Evolutionary conservation across 305 asterid genomes (phyloP).

Genomic region (Fraxinus paxiana): DNA sequence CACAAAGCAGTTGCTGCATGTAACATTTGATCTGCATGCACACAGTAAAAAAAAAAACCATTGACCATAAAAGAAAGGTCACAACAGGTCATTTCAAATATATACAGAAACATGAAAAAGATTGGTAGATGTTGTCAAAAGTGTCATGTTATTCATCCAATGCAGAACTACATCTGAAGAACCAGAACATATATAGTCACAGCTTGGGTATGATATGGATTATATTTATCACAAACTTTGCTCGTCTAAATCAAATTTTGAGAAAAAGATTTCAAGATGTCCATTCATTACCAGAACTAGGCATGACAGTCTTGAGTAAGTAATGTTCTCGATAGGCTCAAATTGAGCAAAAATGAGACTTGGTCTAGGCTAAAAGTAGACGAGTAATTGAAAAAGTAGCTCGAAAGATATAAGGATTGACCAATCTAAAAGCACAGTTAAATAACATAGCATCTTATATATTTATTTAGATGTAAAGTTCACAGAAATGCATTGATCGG

Average conservation of each 20-base stretch:
- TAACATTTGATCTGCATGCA: slow-evolving; percentile 70
- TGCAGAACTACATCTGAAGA: not conserved
- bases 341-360: not conserved
- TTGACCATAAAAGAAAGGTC: not conserved
- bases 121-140: not conserved
- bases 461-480: not conserved
- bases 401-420: not conserved
- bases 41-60: slow-evolving; percentile 6
- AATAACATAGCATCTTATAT: not conserved
- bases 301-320: not conserved
- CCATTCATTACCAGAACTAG: not conserved
- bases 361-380: not conserved
- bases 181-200: not conserved
- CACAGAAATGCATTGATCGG: not conserved
- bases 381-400: not conserved
- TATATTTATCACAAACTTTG: not conserved
- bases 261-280: not conserved
- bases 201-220: not conserved
- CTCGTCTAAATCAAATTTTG: not conserved
- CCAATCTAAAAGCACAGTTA: not conserved
- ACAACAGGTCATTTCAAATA: not conserved
- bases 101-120: not conserved
- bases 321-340: not conserved
- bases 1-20: slow-evolving; percentile 71
- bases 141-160: not conserved